These are phyloP conservation scores for Entomortierella beljakovae DNA, from an alignment of 192 early-diverging fungal genomes.

Conservation along the genomic window DNA sequence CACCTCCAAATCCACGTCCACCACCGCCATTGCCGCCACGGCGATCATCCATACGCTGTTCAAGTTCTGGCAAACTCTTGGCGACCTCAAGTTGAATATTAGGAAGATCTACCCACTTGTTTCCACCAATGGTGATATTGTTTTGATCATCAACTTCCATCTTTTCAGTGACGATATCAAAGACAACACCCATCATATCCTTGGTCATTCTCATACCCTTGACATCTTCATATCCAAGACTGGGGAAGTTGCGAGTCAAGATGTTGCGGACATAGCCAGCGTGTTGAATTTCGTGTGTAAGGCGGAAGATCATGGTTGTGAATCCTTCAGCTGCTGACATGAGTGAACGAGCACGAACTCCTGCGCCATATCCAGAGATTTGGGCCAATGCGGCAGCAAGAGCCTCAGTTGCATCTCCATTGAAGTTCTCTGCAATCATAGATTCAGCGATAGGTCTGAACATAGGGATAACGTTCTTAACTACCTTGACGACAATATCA, in stretches of 20 bases:
- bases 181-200: slow-evolving; percentile 86
- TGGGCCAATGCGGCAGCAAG: slow-evolving; percentile 89
- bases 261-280: slow-evolving; percentile 88
- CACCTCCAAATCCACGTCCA: slow-evolving; percentile 55
- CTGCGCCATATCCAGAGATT: slow-evolving; percentile 87
- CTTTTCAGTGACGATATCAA: slow-evolving; percentile 82
- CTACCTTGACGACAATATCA: slow-evolving; percentile 74
- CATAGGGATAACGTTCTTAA: slow-evolving; percentile 80
- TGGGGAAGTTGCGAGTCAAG: slow-evolving; percentile 75
- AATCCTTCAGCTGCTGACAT: slow-evolving; percentile 85
- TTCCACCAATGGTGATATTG: slow-evolving; percentile 70
- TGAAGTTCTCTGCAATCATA: slow-evolving; percentile 73
- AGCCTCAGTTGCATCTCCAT: slow-evolving; percentile 80
- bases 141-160: slow-evolving; percentile 71
- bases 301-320: slow-evolving; percentile 82
- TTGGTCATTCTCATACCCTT: slow-evolving; percentile 86
- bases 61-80: slow-evolving; percentile 83
- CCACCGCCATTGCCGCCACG: slow-evolving; percentile 57
- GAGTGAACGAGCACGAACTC: slow-evolving; percentile 85
- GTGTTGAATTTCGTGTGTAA: slow-evolving; percentile 77
- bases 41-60: slow-evolving; percentile 63
- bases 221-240: slow-evolving; percentile 79
- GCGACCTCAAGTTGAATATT: slow-evolving; percentile 78
- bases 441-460: slow-evolving; percentile 81
- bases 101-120: slow-evolving; percentile 73